A percentile compares a stretch with the other conserved stretches of the same genome.
These are phyloP conservation scores for Boechera retrofracta DNA, from an alignment of 345 rosid species.

Conservation along the genomic window DNA sequence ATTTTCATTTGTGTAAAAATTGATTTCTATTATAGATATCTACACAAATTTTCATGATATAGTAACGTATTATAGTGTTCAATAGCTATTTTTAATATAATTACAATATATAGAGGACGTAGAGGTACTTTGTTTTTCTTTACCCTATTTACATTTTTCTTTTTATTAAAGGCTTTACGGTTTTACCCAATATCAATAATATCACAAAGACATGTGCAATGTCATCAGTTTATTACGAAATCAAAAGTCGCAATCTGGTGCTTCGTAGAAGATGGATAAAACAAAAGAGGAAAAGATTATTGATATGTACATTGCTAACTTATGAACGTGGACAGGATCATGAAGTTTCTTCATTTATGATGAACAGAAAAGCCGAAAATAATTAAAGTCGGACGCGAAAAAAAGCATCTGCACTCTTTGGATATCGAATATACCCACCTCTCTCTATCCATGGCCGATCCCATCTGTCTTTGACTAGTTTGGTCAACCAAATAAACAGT, in stretches of 20 bases:
- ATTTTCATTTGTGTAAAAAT: background rate
- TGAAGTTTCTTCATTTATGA: constrained; percentile 28
- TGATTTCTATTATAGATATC: background rate
- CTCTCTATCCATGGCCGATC: background rate
- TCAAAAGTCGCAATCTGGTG: constrained; percentile 32
- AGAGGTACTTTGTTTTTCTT: background rate
- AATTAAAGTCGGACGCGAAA: constrained; percentile 20
- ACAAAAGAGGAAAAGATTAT: constrained; percentile 17
- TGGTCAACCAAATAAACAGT: constrained; percentile 5
- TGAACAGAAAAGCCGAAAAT: background rate
- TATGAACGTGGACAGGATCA: constrained; percentile 30
- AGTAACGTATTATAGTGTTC: background rate
- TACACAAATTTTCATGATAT: constrained; percentile 3
- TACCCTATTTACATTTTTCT: background rate
- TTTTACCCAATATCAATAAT: constrained; percentile 19
- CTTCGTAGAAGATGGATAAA: constrained; percentile 24
- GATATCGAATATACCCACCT: constrained; percentile 30
- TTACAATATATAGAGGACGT: background rate
- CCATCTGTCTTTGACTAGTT: constrained; percentile 16
- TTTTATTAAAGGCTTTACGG: background rate
- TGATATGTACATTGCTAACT: constrained; percentile 25
- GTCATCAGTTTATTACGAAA: background rate
- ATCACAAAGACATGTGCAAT: constrained; percentile 28
- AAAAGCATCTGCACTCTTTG: constrained; percentile 37
- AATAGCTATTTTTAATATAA: background rate